phyloP scores from a whole-genome alignment of 2,329 filamentous ascomycete species.

The Microdochium nivale region DNA sequence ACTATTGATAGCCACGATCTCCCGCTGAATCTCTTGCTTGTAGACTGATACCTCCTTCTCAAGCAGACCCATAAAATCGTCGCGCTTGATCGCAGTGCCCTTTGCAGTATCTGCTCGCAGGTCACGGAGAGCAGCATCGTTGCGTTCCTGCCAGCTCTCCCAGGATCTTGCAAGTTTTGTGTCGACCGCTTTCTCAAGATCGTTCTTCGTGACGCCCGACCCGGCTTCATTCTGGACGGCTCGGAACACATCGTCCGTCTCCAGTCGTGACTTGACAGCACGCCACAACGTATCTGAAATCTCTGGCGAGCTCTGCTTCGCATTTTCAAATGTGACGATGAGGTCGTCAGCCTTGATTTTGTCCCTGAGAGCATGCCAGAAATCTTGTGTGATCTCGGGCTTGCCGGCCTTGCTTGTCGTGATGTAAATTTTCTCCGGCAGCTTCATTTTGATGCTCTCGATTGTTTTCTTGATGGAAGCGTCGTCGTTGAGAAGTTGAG shows the following conservation, averaged over 20 bases:
- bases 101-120: slow-evolving; percentile 26
- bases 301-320: slow-evolving; percentile 24
- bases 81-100: slow-evolving; percentile 16
- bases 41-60: slow-evolving; percentile 21
- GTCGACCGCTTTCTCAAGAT: slow-evolving; percentile 18
- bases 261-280: slow-evolving; percentile 32
- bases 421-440: slow-evolving; percentile 51
- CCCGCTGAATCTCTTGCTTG: slow-evolving; percentile 10
- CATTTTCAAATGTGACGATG: slow-evolving; percentile 36
- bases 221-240: slow-evolving; percentile 9
- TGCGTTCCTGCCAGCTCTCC: slow-evolving; percentile 43
- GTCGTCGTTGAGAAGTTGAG: slow-evolving; percentile 18
- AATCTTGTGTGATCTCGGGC: slow-evolving; percentile 46
- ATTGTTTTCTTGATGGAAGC: slow-evolving; percentile 26
- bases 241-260: slow-evolving; percentile 20
- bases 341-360: slow-evolving; percentile 39
- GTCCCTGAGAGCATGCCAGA: slow-evolving; percentile 56
- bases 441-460: slow-evolving; percentile 29
- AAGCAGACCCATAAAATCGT: slow-evolving; percentile 17
- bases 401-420: slow-evolving; percentile 42
- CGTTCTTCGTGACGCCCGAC: slow-evolving; percentile 15
- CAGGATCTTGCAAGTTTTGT: slow-evolving; percentile 31
- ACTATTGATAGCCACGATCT: slow-evolving; percentile 8
- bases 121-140: slow-evolving; percentile 27
- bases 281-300: slow-evolving; percentile 39